These are phyloP conservation scores for Lasiodiplodia sp. DNA, from an alignment of 2,329 filamentous ascomycete genomes.

Conservation along the genomic window DNA sequence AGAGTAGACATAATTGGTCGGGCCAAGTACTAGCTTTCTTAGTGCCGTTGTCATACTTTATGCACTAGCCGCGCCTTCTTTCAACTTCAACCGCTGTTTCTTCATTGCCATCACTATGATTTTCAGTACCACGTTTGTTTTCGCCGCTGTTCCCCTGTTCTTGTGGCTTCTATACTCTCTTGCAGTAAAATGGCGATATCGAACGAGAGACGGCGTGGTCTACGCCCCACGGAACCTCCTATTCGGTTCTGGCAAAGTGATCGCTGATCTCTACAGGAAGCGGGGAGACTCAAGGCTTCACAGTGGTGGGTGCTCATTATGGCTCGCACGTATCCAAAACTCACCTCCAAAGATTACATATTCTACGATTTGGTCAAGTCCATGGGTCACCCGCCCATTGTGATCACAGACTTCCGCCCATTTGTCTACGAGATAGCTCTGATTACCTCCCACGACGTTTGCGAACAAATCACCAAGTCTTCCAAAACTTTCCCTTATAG, in stretches of 20 bases:
- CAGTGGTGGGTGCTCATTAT: slow-evolving; percentile 35
- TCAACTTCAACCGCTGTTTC: not conserved
- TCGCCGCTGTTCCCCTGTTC: slow-evolving; percentile 37
- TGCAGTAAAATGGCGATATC: slow-evolving; percentile 40
- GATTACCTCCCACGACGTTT: slow-evolving; percentile 43
- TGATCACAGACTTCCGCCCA: slow-evolving; percentile 44
- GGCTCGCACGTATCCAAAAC: not conserved
- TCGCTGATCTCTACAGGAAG: slow-evolving; percentile 39
- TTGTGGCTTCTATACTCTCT: slow-evolving; percentile 36
- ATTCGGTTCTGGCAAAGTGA: slow-evolving; percentile 39
- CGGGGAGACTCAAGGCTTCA: slow-evolving; percentile 37
- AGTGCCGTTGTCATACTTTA: not conserved
- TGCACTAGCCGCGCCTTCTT: not conserved
- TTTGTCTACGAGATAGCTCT: slow-evolving; percentile 37
- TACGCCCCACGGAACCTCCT: slow-evolving; percentile 37
- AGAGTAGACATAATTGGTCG: not conserved
- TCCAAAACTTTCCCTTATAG: slow-evolving; percentile 43
- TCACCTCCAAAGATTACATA: slow-evolving; percentile 41
- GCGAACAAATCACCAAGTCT: slow-evolving; percentile 43
- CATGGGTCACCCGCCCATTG: slow-evolving; percentile 39
- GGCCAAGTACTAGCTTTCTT: not conserved
- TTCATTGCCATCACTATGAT: not conserved
- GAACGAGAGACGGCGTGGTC: slow-evolving; percentile 38
- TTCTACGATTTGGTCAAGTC: slow-evolving; percentile 40
- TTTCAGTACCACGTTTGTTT: not conserved